phyloP scores from a whole-genome alignment of 352 stramenopile species.

The Ophiocytium majus region DNA sequence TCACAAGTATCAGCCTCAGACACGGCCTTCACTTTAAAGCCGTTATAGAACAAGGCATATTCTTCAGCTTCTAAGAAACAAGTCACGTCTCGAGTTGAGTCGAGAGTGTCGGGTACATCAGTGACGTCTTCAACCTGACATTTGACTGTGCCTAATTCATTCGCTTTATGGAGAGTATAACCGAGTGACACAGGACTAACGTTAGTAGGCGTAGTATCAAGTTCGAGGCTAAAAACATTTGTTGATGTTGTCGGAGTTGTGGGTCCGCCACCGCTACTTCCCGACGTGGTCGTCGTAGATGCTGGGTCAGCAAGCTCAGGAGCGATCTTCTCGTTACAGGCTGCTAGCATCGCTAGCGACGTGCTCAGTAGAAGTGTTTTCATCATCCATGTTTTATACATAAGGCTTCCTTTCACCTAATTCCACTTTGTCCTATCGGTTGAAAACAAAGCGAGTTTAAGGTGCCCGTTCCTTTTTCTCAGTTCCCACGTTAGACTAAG shows the following conservation, averaged over 20 bases:
- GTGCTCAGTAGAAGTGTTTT: too few relatives aligned
- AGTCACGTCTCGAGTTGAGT: neutral
- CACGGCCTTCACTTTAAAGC: neutral
- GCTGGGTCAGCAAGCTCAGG: neutral
- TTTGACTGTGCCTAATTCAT: constrained; percentile 1
- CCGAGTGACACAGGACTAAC: too few relatives aligned
- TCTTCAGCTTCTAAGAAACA: constrained; percentile 9
- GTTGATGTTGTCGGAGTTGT: too few relatives aligned
- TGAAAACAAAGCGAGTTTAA: neutral
- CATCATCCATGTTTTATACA: too few relatives aligned
- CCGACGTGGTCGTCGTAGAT: neutral
- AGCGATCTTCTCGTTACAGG: neutral
- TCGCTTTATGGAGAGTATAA: too few relatives aligned
- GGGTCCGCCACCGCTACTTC: too few relatives aligned
- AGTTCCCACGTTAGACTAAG: neutral
- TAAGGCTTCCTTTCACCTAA: too few relatives aligned
- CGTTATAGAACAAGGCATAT: neutral
- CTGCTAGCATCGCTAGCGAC: neutral
- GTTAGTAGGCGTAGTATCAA: too few relatives aligned
- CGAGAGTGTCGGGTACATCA: neutral
- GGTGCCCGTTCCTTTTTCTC: neutral
- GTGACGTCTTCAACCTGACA: neutral
- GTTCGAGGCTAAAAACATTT: too few relatives aligned
- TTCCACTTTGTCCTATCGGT: too few relatives aligned
- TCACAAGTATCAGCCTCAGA: neutral